Conservation (phyloP, 1,284 basidiomycete genomes). For the Ganoderma multipileum region DNA sequence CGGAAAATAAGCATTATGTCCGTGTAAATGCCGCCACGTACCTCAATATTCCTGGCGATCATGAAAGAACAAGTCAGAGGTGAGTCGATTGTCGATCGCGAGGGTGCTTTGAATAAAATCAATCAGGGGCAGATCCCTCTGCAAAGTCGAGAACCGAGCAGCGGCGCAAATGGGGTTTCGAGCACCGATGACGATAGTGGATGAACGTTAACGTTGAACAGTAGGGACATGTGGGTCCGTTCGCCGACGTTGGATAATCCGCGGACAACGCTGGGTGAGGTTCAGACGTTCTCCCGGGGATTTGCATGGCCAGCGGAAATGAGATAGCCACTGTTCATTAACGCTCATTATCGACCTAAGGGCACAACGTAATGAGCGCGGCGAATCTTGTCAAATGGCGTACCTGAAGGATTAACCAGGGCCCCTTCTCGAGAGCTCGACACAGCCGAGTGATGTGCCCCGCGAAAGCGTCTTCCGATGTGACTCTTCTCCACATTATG, state of each 20-base stretch:
- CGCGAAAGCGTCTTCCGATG: not conserved
- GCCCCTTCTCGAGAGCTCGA: not conserved
- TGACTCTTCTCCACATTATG: slow-evolving; percentile 6
- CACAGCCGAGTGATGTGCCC: not conserved
- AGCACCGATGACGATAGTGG: not conserved
- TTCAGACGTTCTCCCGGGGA: not conserved
- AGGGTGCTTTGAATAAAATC: not conserved
- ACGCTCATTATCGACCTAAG: not conserved
- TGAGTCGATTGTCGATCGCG: slow-evolving; percentile 1
- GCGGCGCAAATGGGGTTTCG: slow-evolving; percentile 8
- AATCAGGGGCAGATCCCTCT: not conserved
- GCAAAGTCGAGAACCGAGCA: slow-evolving; percentile 1
- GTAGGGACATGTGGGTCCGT: slow-evolving; percentile 20
- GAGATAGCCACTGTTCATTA: slow-evolving; percentile 1
- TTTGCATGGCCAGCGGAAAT: not conserved
- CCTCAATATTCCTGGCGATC: slow-evolving; percentile 5
- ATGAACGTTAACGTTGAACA: not conserved
- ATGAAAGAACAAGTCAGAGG: slow-evolving; percentile 8
- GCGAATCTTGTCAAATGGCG: not conserved
- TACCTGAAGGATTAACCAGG: not conserved
- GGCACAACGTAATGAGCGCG: not conserved
- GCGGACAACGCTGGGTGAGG: not conserved
- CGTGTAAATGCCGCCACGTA: slow-evolving; percentile 2
- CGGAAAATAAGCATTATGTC: slow-evolving; percentile 5
- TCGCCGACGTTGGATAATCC: not conserved